Evolutionary conservation across 2,329 filamentous ascomycete genomes (phyloP).

Genomic region (Pestalotiopsis sp.): DNA sequence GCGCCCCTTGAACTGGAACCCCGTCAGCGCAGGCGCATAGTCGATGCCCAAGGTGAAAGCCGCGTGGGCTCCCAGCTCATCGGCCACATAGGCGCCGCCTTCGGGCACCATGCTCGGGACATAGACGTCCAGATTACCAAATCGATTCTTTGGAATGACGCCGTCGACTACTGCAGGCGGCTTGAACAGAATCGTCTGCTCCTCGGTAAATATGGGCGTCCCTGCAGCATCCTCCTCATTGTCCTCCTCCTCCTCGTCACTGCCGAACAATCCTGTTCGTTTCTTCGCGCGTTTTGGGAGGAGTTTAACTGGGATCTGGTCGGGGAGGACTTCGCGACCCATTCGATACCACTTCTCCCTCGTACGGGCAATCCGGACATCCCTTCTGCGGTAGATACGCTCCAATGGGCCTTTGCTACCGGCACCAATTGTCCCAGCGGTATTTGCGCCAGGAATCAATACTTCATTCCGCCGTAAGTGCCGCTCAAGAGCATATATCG

Average conservation of each 20-base stretch:
- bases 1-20: constrained; percentile 84
- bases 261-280: constrained; percentile 38
- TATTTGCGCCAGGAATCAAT: constrained; percentile 68
- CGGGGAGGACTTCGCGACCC: constrained; percentile 76
- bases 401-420: constrained; percentile 68
- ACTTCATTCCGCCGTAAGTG: constrained; percentile 86
- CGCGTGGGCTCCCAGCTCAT: constrained; percentile 66
- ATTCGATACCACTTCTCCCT: constrained; percentile 90
- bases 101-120: constrained; percentile 87
- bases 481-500: constrained; percentile 79
- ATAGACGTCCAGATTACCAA: constrained; percentile 92
- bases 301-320: constrained; percentile 83
- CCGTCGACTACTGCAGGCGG: constrained; percentile 78
- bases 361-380: constrained; percentile 78
- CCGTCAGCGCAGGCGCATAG: constrained; percentile 86
- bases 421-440: constrained; percentile 77
- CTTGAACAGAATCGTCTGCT: constrained; percentile 73
- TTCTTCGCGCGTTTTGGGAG: constrained; percentile 51
- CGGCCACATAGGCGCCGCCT: constrained; percentile 74
- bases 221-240: constrained; percentile 47
- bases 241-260: constrained; percentile 37
- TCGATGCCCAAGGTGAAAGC: constrained; percentile 79
- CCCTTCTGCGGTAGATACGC: constrained; percentile 77
- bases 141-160: constrained; percentile 84
- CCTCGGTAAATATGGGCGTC: constrained; percentile 60